Base-by-base conservation (phyloP, 2,329 filamentous ascomycete genomes). In the Ascochyta clinopodiicola region DNA sequence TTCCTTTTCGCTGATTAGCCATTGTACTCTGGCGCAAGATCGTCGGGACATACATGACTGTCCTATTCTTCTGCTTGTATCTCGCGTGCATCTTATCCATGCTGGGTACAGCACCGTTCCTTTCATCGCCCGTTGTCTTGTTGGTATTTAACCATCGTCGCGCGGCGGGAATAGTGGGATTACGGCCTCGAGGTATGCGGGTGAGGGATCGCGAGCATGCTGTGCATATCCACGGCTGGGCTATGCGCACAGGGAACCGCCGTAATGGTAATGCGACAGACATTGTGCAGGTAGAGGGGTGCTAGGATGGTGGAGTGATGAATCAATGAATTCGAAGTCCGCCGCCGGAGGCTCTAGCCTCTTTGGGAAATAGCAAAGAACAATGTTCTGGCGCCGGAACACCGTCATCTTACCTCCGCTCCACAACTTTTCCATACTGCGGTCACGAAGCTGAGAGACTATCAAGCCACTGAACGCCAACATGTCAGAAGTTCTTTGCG, bases 1-100 rank as follows among this genome's bases (percentile, higher is more conserved):
- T 86, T 88, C 75, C 87, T 90, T 29, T 3, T 22, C 12, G 21
- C 24, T 39, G 27, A 49, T 60, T 36, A 60, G 57, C 44, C 25
- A 32, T 19, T 45, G 47, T 19, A 21, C 31, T 10, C 17, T 9
- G 8, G 27, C 6, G 6, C 12, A 8, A 4, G 21, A 6, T 13
- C 2, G 21, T 15, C 3, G 15, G 6, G 24, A 9, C 71, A 71
- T 81, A 88, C 83, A 87, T 80, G 8, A 84, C 87, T 8, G 88
- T 89, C 59, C 80, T 79, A 67, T 93, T 93, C 79, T 86, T 89
- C 65, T 80, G 77, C 61, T 82, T 84, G 64, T 90, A 91, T 19
- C 86, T 81, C 45, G 82, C 84, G 25, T 83, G 82, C 73, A 90
- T 77, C 63, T 86, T 80, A 38, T 87, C 86, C 86, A 91, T 90